Evolutionary conservation across 768 basidiomycete genomes (phyloP).

Genomic region (Suillus luteus): DNA sequence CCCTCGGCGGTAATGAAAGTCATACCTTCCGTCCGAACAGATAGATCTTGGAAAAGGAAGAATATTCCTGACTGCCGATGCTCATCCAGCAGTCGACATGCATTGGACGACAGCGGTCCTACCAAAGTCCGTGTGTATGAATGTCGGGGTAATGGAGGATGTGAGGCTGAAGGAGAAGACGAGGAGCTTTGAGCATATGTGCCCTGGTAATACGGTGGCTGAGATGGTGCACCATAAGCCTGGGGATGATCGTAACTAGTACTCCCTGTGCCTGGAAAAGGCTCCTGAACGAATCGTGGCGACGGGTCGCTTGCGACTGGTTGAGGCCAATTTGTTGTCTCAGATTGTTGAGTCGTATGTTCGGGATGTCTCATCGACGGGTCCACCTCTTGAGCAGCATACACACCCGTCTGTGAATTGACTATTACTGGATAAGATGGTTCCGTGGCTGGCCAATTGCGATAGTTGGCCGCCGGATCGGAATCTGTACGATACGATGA

Average conservation of each 20-base stretch:
- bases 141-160: constrained; percentile 58
- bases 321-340: constrained; percentile 34
- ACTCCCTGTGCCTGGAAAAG: constrained; percentile 24
- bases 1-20: constrained; percentile 26
- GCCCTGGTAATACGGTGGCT: constrained; percentile 33
- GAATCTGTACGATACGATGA: constrained; percentile 30
- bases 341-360: constrained; percentile 39
- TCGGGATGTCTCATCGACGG: constrained; percentile 38
- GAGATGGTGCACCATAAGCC: constrained; percentile 29
- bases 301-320: constrained; percentile 17
- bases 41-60: constrained; percentile 94
- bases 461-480: constrained; percentile 42
- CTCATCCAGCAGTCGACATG: constrained; percentile 81
- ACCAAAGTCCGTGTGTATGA: constrained; percentile 87
- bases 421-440: constrained; percentile 37
- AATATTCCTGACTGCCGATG: constrained; percentile 87
- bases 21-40: constrained; percentile 88
- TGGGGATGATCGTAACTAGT: constrained; percentile 26
- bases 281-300: constrained; percentile 24
- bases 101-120: constrained; percentile 85
- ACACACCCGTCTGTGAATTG: constrained; percentile 27
- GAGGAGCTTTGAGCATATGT: constrained; percentile 27
- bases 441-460: constrained; percentile 49
- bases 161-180: constrained; percentile 32
- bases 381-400: constrained; percentile 38